A percentile compares a stretch with the other conserved stretches of the same genome.
Conservation (phyloP, 2,329 filamentous ascomycete genomes). For the Rosellinia necatrix region DNA sequence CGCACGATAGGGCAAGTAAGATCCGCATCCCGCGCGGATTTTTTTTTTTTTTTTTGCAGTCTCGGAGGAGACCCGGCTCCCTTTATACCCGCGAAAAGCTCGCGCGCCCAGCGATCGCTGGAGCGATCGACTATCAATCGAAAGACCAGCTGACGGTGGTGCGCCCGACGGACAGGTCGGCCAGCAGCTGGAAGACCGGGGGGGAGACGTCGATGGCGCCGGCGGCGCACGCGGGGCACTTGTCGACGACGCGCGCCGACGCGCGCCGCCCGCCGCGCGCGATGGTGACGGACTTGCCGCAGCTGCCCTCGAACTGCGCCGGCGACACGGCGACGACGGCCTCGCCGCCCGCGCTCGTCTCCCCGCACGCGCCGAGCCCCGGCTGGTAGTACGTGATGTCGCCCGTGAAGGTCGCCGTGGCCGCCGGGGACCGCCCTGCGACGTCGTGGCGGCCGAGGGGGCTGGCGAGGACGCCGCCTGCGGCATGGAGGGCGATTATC, state of each 20-base stretch:
- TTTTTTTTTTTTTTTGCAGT: no score
- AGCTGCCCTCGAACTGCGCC: slow-evolving; percentile 33
- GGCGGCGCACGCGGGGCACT: slow-evolving; percentile 37
- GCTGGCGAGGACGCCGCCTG: slow-evolving; percentile 24
- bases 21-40: no score
- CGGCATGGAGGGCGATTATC: slow-evolving; percentile 27
- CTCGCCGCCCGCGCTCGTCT: slow-evolving; percentile 32
- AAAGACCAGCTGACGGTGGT: slow-evolving; percentile 34
- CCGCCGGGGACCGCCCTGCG: slow-evolving; percentile 8
- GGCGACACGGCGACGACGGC: slow-evolving; percentile 37
- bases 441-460: background rate
- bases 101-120: no score
- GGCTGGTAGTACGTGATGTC: slow-evolving; percentile 39
- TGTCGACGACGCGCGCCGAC: slow-evolving; percentile 39
- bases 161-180: slow-evolving; percentile 33
- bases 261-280: slow-evolving; percentile 31
- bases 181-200: slow-evolving; percentile 37
- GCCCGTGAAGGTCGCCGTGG: slow-evolving; percentile 28
- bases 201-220: slow-evolving; percentile 41
- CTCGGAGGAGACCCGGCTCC: no score
- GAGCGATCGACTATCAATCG: background rate
- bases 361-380: slow-evolving; percentile 37
- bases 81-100: no score
- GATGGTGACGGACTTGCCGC: slow-evolving; percentile 40
- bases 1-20: slow-evolving; percentile 6